Percentiles rank a stretch among this genome's conserved stretches.
Conservation (phyloP, 352 stramenopile genomes). For the Phytophthora europaea region DNA sequence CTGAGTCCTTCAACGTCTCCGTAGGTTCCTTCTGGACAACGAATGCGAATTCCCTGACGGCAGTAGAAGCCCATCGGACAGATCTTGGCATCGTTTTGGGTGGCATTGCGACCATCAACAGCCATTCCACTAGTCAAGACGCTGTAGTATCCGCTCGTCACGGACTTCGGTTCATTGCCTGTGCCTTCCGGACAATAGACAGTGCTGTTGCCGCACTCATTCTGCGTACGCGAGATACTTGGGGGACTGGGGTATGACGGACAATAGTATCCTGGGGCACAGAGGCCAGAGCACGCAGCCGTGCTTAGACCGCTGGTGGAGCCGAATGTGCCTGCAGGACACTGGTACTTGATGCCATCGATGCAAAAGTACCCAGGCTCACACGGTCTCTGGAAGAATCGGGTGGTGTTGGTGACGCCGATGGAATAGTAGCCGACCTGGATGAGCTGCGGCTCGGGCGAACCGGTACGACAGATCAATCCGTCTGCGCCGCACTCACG, state of each 20-base stretch:
- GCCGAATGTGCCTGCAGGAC: slow-evolving; percentile 80
- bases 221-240: slow-evolving; percentile 53
- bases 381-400: slow-evolving; percentile 71
- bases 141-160: slow-evolving; percentile 64
- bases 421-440: slow-evolving; percentile 75
- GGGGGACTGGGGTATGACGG: slow-evolving; percentile 61
- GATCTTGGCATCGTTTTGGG: slow-evolving; percentile 53
- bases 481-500: slow-evolving; percentile 52
- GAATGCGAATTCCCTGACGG: slow-evolving; percentile 68
- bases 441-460: slow-evolving; percentile 40
- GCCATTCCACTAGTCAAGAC: slow-evolving; percentile 49
- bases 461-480: slow-evolving; percentile 68
- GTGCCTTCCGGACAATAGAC: slow-evolving; percentile 73
- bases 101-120: slow-evolving; percentile 57
- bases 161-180: slow-evolving; percentile 52
- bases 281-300: slow-evolving; percentile 66
- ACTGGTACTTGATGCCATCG: slow-evolving; percentile 73
- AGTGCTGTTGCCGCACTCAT: slow-evolving; percentile 58
- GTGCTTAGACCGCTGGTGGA: slow-evolving; percentile 46
- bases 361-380: slow-evolving; percentile 82
- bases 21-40: slow-evolving; percentile 76
- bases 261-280: slow-evolving; percentile 76
- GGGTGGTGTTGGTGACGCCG: slow-evolving; percentile 62
- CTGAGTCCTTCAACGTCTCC: slow-evolving; percentile 61
- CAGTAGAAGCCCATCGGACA: slow-evolving; percentile 83